Evolutionary conservation across 164 flowering plant genomes (phyloP), one percentile per base, ranked within the genome.

Genomic region (Akebia trifoliata): DNA sequence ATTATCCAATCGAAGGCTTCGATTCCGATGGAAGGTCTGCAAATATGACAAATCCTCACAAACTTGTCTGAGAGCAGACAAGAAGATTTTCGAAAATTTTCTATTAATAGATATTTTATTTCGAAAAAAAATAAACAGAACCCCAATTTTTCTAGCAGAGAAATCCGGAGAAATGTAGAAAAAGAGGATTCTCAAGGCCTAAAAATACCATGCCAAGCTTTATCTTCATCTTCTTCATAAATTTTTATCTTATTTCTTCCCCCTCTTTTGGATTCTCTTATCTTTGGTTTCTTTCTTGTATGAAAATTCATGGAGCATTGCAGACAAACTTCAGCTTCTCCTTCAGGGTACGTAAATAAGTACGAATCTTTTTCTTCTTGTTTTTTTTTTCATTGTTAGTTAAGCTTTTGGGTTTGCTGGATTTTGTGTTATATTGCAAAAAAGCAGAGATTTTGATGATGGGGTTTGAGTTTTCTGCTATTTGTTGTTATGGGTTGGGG

Each of bases 261-360:
- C 24, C 40, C 40, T 54, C 17, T 26, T 40, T 48, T 46, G 26
- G 42, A 30, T 31, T 63, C 50, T 17, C 17, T 14, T 26, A 37
- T 43, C 53, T 36, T 38, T 36, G 20, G 9, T 18, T 43, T 57
- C 35, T 5, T 30, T 21, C 24, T 43, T 21, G 54, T 29, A 50
- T 28, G 57, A 60, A 14, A 26, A 25, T 17, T 42, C 67, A 76
- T 67, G 74, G 71, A 54, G 26, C 56, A 44, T 57, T 65, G n/a
- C 46, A 49, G 7, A 20, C 54, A 69, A 25, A 59, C 56, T 55
- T 24, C 60, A 7, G 15, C 61, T 55, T 56, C 61, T 64, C 28
- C 43, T 25, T n/a, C 63, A 56, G 61, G 63, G 50, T 62, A 24
- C 5, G 32, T 7, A 40, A 15, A 40, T 4, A 20, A n/a, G 18